phyloP scores from a whole-genome alignment of 2,329 filamentous ascomycete genomes.

The Beauveria bassiana region DNA sequence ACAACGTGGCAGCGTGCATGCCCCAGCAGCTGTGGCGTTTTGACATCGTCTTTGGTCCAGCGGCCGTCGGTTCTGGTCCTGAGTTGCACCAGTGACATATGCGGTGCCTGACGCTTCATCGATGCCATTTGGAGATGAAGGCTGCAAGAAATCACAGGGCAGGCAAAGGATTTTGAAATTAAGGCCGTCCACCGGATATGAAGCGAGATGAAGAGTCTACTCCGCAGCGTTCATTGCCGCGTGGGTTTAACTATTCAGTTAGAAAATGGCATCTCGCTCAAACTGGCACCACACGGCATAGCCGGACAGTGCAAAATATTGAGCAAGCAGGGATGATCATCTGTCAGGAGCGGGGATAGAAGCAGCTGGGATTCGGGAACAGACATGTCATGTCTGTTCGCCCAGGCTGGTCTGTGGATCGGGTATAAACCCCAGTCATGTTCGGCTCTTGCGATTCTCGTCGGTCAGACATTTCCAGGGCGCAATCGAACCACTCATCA shows the following conservation, averaged over 20 bases:
- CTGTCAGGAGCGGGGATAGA: constrained; percentile 1
- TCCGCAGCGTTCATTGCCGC: not conserved
- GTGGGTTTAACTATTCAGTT: not conserved
- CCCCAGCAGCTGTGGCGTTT: not conserved
- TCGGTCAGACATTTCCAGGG: not conserved
- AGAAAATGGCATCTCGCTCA: not conserved
- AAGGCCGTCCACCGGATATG: not conserved
- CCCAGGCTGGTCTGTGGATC: constrained; percentile 2
- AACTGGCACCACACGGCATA: not conserved
- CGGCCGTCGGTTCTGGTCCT: not conserved
- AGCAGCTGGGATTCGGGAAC: not conserved
- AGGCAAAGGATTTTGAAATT: not conserved
- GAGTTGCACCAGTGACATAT: not conserved
- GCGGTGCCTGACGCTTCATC: not conserved
- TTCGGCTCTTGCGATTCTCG: not conserved
- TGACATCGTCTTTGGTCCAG: not conserved
- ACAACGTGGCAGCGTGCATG: not conserved
- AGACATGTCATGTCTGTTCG: not conserved
- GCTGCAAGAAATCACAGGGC: not conserved
- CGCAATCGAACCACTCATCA: not conserved
- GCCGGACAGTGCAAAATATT: not conserved
- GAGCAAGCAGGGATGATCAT: not conserved
- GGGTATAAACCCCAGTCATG: not conserved
- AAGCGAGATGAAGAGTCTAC: not conserved
- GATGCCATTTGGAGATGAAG: not conserved